Conservation (phyloP, 106 monocot genomes). For the Agapanthus africanus region DNA sequence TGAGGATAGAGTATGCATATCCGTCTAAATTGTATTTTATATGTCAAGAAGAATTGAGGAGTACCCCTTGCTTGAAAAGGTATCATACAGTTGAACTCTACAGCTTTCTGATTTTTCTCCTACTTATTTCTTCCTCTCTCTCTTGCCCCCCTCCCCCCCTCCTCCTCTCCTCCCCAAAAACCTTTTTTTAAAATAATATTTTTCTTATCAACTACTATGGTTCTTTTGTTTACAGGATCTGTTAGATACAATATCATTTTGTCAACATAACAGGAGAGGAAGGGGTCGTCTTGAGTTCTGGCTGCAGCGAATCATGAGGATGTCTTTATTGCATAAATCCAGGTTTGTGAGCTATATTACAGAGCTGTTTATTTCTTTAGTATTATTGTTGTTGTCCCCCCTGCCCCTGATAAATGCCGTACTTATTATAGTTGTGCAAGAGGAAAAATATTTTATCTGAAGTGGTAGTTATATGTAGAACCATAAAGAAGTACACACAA, state of each 20-base stretch:
- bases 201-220: not conserved
- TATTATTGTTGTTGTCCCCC: too few relatives aligned
- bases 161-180: too few relatives aligned
- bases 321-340: not conserved
- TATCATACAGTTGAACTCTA: not conserved
- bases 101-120: not conserved
- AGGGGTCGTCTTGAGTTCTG: too few relatives aligned
- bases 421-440: too few relatives aligned
- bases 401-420: too few relatives aligned
- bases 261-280: not conserved
- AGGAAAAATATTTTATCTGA: too few relatives aligned
- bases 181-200: not conserved
- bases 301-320: not conserved
- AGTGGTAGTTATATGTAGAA: too few relatives aligned
- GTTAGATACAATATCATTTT: not conserved
- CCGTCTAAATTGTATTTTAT: conserved; percentile 5
- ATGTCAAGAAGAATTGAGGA: not conserved
- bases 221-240: conserved; percentile 2
- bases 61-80: not conserved
- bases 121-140: too few relatives aligned
- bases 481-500: too few relatives aligned
- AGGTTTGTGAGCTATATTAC: not conserved
- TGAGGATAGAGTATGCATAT: not conserved
- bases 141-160: too few relatives aligned
- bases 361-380: not conserved